These are phyloP conservation scores for Suillus tomentosus DNA, from an alignment of 768 basidiomycete species.

Conservation along the genomic window DNA sequence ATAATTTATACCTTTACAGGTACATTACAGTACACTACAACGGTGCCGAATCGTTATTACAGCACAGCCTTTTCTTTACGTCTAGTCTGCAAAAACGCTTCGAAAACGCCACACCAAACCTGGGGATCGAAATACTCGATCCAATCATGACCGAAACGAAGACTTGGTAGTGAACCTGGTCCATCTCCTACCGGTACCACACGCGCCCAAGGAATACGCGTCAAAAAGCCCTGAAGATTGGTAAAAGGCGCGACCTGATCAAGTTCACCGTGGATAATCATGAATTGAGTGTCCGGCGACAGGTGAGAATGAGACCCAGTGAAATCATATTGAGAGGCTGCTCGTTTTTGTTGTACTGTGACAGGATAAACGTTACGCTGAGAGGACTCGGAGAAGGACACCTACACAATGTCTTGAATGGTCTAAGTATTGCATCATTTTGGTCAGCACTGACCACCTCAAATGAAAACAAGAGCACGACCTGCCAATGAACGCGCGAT, in stretches of 20 bases:
- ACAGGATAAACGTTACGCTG: constrained; percentile 7
- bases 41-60: constrained; percentile 1
- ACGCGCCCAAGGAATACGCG: constrained; percentile 40
- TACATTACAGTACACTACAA: neutral
- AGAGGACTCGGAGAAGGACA: constrained; percentile 18
- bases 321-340: constrained; percentile 27
- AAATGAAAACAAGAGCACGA: constrained; percentile 5
- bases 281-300: constrained; percentile 32
- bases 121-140: constrained; percentile 47
- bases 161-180: constrained; percentile 35
- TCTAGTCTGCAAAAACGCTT: constrained; percentile 32
- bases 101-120: constrained; percentile 42
- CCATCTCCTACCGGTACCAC: constrained; percentile 34
- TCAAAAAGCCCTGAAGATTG: constrained; percentile 37
- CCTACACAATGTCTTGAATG: constrained; percentile 34
- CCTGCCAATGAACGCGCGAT: constrained; percentile 27
- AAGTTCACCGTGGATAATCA: constrained; percentile 44
- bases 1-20: neutral
- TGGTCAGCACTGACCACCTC: neutral
- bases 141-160: constrained; percentile 47
- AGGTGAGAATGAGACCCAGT: constrained; percentile 35
- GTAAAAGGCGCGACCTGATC: constrained; percentile 43
- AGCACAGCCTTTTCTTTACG: constrained; percentile 11
- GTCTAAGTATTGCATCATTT: constrained; percentile 23
- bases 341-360: constrained; percentile 5